Base-by-base conservation (phyloP, 2,329 filamentous ascomycete genomes). In the Chrysosporium keratinophilum region DNA sequence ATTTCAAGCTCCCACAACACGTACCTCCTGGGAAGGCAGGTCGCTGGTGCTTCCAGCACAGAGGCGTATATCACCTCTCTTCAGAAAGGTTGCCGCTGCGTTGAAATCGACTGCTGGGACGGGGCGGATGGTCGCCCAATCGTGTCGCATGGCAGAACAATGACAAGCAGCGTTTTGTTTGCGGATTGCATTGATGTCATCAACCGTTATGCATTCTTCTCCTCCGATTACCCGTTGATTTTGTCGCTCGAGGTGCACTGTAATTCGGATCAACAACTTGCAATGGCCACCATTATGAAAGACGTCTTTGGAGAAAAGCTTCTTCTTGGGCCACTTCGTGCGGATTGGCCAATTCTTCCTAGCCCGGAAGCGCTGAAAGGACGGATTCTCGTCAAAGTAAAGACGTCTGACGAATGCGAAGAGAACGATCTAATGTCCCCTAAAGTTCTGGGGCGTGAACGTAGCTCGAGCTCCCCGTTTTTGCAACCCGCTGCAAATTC, bases 1-100 rank as follows among this genome's bases (percentile, higher is more conserved):
- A 93, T 98, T 60, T 97, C 91, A 1, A 96, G 90, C 73, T 97
- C 93, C 1, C 93, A 98, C 76, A 98, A 98, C 70, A 98, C 93
- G 0, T 98, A 98, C 64, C 82, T 98, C 0, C 77, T 94, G 3
- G 93, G 93, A 12, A 84, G 90, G 52, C 93, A 98, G 68, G 84
- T 97, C 1, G 85, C 83, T 10, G 91, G 91, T 28, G 81, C 87
- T 43, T 96, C 93, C 1, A 97, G 90, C 65, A 87, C 94, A 1
- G 93, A 98, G 69, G 89, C 89, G 42, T 98, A 98, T 71, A 94
- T 97, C 62, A 83, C 83, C 7, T 88, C 90, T 2, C 78, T 98
- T 5, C 83, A 87, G 58, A 85, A 87, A 56, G 90, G 90, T 7
- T 98, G 93, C 67, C 86, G 93, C 48, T 97, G 93, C 68, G 84